Conservation (phyloP, 305 asterid species). For the Fraxinus baroniana region DNA sequence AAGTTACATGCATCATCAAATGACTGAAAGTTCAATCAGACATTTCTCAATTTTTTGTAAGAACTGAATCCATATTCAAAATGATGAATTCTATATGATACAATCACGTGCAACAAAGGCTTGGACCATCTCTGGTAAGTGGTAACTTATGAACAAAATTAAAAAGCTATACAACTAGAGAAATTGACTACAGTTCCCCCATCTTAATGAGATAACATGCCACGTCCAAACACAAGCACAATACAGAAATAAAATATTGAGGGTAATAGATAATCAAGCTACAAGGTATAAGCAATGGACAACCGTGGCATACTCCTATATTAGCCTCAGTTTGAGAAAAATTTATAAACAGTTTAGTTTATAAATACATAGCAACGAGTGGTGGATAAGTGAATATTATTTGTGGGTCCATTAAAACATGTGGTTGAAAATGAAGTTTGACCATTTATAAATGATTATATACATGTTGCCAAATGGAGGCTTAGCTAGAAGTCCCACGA, state of each 20-base stretch:
- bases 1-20: background rate
- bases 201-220: background rate
- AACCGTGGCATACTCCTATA: background rate
- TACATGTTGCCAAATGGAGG: background rate
- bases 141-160: background rate
- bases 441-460: background rate
- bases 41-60: background rate
- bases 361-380: background rate
- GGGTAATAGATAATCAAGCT: background rate
- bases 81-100: background rate
- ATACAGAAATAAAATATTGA: background rate
- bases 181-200: background rate
- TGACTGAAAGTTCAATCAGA: background rate
- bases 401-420: background rate
- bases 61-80: background rate
- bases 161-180: background rate
- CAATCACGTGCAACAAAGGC: background rate
- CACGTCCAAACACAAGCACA: background rate
- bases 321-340: background rate
- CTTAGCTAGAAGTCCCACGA: background rate
- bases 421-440: background rate
- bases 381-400: background rate
- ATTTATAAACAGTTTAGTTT: background rate
- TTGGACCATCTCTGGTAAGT: background rate
- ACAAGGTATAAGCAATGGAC: background rate